Conservation (phyloP, 176 grass and related monocot genomes). For the Pontederia paniculata region DNA sequence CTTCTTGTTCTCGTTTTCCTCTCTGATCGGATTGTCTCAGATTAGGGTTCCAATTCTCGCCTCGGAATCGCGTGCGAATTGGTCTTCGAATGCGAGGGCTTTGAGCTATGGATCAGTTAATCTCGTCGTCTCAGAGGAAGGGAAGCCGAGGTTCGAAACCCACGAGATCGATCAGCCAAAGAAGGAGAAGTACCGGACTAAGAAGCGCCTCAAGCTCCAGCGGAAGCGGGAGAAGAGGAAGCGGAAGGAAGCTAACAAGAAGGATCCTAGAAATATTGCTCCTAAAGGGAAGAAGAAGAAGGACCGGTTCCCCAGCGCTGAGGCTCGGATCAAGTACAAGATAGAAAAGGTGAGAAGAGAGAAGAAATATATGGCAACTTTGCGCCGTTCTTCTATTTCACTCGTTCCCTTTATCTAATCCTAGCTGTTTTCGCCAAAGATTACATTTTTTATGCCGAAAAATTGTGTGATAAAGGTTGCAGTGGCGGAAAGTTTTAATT, state of each 20-base stretch:
- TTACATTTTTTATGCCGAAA: too few relatives aligned
- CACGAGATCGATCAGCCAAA: constrained; percentile 62
- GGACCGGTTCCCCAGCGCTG: constrained; percentile 66
- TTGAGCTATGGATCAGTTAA: constrained; percentile 52
- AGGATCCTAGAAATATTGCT: constrained; percentile 60
- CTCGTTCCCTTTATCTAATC: too few relatives aligned
- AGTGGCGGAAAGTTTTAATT: too few relatives aligned
- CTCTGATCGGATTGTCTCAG: neutral
- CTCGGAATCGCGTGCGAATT: neutral
- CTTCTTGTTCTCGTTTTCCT: neutral
- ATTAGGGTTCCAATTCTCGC: neutral
- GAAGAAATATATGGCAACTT: too few relatives aligned
- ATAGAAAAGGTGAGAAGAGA: constrained; percentile 58
- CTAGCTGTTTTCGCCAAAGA: too few relatives aligned
- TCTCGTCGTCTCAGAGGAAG: constrained; percentile 66
- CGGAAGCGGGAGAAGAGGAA: constrained; percentile 67
- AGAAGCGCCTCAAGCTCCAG: constrained; percentile 70
- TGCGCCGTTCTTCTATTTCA: too few relatives aligned
- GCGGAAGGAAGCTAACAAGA: constrained; percentile 71
- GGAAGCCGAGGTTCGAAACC: constrained; percentile 74
- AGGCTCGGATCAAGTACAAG: constrained; percentile 72
- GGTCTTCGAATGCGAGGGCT: constrained; percentile 22
- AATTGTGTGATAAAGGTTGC: too few relatives aligned
- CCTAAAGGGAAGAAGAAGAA: constrained; percentile 81
- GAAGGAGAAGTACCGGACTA: constrained; percentile 54